Evolutionary conservation across 805 yeast species (phyloP).

Genomic region (Wickerhamiella qilinensis): DNA sequence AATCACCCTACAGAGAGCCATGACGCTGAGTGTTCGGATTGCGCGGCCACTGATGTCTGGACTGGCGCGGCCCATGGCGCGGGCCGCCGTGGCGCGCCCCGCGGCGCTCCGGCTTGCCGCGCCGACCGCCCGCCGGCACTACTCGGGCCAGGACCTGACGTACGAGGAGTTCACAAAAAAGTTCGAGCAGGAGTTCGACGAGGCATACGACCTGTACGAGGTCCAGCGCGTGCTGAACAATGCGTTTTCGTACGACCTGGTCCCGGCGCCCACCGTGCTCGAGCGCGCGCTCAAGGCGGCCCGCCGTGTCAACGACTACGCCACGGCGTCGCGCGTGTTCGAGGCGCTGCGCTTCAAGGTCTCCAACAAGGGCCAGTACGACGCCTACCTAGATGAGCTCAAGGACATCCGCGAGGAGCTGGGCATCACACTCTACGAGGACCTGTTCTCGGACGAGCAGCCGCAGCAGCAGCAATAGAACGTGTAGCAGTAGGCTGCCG

Average conservation of each 20-base stretch:
- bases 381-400: constrained; percentile 89
- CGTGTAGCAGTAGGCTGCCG: too few relatives aligned
- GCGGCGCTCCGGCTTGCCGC: not conserved
- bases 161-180: constrained; percentile 26
- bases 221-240: constrained; percentile 92
- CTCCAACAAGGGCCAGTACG: constrained; percentile 83
- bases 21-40: not conserved
- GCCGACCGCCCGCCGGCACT: constrained; percentile 5
- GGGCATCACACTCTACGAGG: constrained; percentile 88
- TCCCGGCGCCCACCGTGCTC: constrained; percentile 92
- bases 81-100: not conserved
- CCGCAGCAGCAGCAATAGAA: not conserved
- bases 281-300: constrained; percentile 95
- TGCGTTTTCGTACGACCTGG: constrained; percentile 95
- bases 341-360: constrained; percentile 93
- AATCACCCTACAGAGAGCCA: too few relatives aligned
- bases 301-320: constrained; percentile 97
- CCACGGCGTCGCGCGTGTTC: constrained; percentile 95
- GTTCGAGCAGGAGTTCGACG: constrained; percentile 90
- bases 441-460: constrained; percentile 34
- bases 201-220: constrained; percentile 75
- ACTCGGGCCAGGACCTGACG: constrained; percentile 11
- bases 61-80: not conserved
- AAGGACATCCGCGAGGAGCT: constrained; percentile 81
- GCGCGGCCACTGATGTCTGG: not conserved